Evolutionary conservation across 1,284 basidiomycete genomes (phyloP).

Genomic region (Singerocomus inundabilis): DNA sequence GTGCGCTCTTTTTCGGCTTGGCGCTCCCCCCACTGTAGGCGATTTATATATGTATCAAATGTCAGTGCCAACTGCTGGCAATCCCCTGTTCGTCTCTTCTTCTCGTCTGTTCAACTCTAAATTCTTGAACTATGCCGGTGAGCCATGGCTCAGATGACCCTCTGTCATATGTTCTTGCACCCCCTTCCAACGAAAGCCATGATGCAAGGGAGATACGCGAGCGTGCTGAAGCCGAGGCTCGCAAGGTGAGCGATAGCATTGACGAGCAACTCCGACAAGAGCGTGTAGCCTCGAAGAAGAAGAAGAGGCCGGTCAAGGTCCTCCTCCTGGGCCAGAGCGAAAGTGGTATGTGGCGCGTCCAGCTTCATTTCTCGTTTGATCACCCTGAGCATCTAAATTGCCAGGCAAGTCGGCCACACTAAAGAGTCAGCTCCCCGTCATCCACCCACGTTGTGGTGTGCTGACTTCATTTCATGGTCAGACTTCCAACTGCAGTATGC

Average conservation of each 20-base stretch:
- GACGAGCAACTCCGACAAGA: conserved; percentile 60
- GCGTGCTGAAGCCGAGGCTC: conserved; percentile 52
- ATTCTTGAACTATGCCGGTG: too few species aligned
- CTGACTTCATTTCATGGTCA: conserved; percentile 23
- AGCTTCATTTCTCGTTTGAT: conserved; percentile 38
- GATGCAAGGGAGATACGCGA: conserved; percentile 42
- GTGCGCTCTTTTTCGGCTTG: too few species aligned
- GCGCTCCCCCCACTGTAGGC: too few species aligned
- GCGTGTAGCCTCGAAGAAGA: conserved; percentile 46
- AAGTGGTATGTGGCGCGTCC: conserved; percentile 38
- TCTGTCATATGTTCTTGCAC: conserved; percentile 45
- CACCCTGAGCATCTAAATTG: not conserved
- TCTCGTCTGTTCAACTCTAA: too few species aligned
- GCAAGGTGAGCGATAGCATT: conserved; percentile 57
- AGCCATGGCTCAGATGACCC: conserved; percentile 40
- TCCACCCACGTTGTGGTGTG: not conserved
- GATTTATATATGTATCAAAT: too few species aligned
- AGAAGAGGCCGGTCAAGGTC: conserved; percentile 52
- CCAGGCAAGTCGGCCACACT: conserved; percentile 52
- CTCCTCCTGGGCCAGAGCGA: conserved; percentile 60
- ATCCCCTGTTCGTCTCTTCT: too few species aligned
- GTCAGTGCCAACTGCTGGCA: too few species aligned
- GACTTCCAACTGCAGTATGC: conserved; percentile 75
- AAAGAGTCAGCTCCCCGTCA: conserved; percentile 41
- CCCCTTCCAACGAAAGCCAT: conserved; percentile 50